Evolutionary conservation across 116 monocot genomes (phyloP), one percentile per base, ranked within the genome.

Genomic region (Papilionanthe hybrid): DNA sequence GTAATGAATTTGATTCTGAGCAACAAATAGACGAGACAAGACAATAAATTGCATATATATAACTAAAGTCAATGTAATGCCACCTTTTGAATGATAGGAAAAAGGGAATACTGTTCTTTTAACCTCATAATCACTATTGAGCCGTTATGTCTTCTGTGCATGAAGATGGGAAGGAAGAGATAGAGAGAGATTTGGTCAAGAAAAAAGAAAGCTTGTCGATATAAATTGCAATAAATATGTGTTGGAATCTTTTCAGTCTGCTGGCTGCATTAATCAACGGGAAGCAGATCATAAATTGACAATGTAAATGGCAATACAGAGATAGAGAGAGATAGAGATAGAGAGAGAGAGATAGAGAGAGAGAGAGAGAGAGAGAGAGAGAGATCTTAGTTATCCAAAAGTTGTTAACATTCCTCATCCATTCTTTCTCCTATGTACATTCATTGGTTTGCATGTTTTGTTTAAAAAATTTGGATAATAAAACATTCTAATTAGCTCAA

Each of bases 181-280:
- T 42, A 75, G 75, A 47, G 75, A 45, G 20, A 45, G 20, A 23
- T 25, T 63, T 63, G 63, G 63, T 63, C 63, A 63, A 63, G 22
- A 23, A 63, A 63, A 63, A 23, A 12, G 5, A 23, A 12, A 9
- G 5, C 25, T 63, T 22, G 23, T 63, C 25, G 63, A 32, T 37
- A 29, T 72, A 42, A 53, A 53, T 53, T 25, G n/a, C 42, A 42
- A 75, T 42, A 20, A 45, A 75, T 75, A 75, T 9, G 22, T 44
- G 19, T 42, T 8, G 42, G 75, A 75, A 75, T 45, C 75, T 42
- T 44, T 75, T 8, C 42, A 75, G 42, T 44, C 75, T 75, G 75
- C 23, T 45, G 17, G 45, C 45, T 10, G 45, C 42, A 45, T 80
- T 72, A 55, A 71, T 71, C 63, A 6, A 20, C 25, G 17, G 28